Evolutionary conservation across 2,329 filamentous ascomycete species (phyloP), one percentile per base, ranked within the genome.

Genomic region (Xylariaceae sp.): DNA sequence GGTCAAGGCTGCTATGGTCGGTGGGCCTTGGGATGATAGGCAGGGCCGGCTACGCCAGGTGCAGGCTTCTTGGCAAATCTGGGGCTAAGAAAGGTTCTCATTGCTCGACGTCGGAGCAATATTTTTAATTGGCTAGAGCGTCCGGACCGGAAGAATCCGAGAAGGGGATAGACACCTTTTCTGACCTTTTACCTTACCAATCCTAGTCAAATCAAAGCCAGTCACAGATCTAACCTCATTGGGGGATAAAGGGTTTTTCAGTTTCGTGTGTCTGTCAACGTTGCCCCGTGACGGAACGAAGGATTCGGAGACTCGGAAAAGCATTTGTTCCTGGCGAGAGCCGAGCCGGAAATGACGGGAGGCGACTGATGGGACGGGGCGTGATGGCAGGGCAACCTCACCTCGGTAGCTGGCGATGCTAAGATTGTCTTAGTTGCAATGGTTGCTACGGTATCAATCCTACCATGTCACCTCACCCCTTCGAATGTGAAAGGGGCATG

Each of bases 121-220:
- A 4, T 7, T 20, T 35, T 9, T 41, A 44, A 56, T 56, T 56
- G 56, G 56, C 13, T 15, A n/a, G n/a, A n/a, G 20, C 15, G 10
- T 2, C n/a, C 53, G 48, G 56, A 32, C 49, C 56, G 56, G 56
- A 47, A 50, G 39, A 56, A 50, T 46, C 52, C 48, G 52, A 24
- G 36, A 29, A 35, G 32, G 33, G 32, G 33, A 53, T 49, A n/a
- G n/a, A n/a, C n/a, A n/a, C n/a, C n/a, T n/a, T n/a, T n/a, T n/a
- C n/a, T n/a, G n/a, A n/a, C n/a, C n/a, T n/a, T n/a, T n/a, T n/a
- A n/a, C n/a, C n/a, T n/a, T n/a, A n/a, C n/a, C 50, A 39, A 53
- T 33, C 39, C 33, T 23, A 35, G 44, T 49, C 49, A 51, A 32
- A 49, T 24, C 29, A 36, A 47, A 46, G 30, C 26, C 42, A n/a